Base-by-base conservation (phyloP, 805 yeast genomes). In the Starmerella bacillaris region DNA sequence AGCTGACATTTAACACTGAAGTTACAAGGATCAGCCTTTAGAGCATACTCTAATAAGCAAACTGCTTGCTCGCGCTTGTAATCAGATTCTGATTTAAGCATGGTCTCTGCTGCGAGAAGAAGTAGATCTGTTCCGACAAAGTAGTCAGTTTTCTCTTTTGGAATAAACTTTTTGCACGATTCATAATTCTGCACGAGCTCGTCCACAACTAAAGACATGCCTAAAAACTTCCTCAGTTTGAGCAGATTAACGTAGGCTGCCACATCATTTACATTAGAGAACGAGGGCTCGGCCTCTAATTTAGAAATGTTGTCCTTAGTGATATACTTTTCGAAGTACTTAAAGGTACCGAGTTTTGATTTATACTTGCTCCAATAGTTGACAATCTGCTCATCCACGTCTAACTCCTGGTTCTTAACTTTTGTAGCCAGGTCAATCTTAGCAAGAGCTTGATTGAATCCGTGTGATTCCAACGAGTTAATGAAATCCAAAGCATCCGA, bases 1-100 rank as follows among this genome's bases (percentile, higher is more conserved):
- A 83, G 58, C 84, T 89, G 78, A 6, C 79, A 54, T 36, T 72
- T 64, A 16, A 78, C 57, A 46, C 72, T 74, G 50, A 72, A 79
- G 49, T 84, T 84, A 41, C 74, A 70, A n/a, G 66, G 65, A 50
- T 83, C 93, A 6, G 56, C 50, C 6, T 46, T 31, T 9, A 66
- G 57, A 2, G 74, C 68, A 14, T 61, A 53, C 47, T 78, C 82
- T n/a, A 84, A 56, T 4, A 77, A 52, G 1, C 67, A 46, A 7
- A 75, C 58, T 5, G 70, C 59, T 19, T 61, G 60, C 5, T 65
- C 37, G 3, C 38, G 41, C 21, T 24, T 19, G 24, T 17, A 31
- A 6, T 33, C 19, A 24, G 21, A 12, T 6, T 20, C 9, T 9
- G 12, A 11, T 3, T 44, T 43, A 24, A 55, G 51, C 12, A 57